These are phyloP conservation scores for Vaccinium vitisidaea DNA, from an alignment of 148 eudicot species.

Conservation along the genomic window DNA sequence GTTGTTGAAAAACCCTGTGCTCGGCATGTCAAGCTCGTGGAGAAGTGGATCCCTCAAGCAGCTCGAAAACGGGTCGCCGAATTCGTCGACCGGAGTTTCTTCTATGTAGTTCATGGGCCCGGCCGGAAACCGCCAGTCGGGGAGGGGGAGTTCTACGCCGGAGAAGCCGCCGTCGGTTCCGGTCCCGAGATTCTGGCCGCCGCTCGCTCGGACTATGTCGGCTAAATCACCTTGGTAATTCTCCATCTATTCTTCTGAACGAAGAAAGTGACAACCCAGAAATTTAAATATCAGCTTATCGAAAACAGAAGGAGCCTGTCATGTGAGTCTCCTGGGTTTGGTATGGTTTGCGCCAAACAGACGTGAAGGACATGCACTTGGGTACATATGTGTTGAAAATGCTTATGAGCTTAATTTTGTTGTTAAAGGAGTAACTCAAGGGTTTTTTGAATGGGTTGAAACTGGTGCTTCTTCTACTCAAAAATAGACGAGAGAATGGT, in stretches of 20 bases:
- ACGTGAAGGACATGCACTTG: slow-evolving; percentile 29
- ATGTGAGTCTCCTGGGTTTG: slow-evolving; percentile 10
- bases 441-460: slow-evolving; percentile 15
- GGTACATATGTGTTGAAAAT: neutral
- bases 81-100: slow-evolving; percentile 24
- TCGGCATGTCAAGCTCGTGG: slow-evolving; percentile 22
- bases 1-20: slow-evolving; percentile 15
- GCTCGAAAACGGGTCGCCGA: slow-evolving; percentile 54
- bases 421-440: slow-evolving; percentile 9
- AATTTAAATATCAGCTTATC: neutral
- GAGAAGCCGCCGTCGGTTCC: neutral
- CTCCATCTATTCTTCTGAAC: slow-evolving; percentile 25
- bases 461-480: slow-evolving; percentile 14
- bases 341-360: slow-evolving; percentile 26
- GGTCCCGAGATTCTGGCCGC: neutral
- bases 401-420: neutral
- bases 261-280: slow-evolving; percentile 12
- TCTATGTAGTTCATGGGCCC: slow-evolving; percentile 21
- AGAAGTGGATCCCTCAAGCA: slow-evolving; percentile 46
- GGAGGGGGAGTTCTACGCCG: slow-evolving; percentile 7
- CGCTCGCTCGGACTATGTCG: slow-evolving; percentile 58
- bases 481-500: slow-evolving; percentile 18
- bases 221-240: slow-evolving; percentile 70
- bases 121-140: slow-evolving; percentile 29
- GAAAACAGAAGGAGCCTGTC: neutral